A percentile compares a stretch with the other conserved stretches of the same genome.
Conservation (phyloP, 1,139 yeast species). For the Yamadazyma blattariae region DNA sequence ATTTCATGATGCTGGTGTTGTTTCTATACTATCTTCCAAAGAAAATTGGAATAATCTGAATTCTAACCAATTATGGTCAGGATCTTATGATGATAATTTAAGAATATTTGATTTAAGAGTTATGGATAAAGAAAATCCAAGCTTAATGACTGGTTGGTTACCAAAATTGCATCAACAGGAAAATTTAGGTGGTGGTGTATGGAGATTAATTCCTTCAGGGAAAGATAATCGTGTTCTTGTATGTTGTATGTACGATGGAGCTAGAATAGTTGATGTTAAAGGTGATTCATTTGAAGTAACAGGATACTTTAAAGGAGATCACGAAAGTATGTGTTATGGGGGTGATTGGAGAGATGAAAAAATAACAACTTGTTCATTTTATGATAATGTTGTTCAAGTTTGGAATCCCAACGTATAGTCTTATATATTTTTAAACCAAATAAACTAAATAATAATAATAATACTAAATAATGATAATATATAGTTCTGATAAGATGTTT, state of each 20-base stretch:
- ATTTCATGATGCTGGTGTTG: constrained; percentile 84
- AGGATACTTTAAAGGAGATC: constrained; percentile 62
- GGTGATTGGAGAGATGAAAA: constrained; percentile 75
- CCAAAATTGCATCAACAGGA: constrained; percentile 44
- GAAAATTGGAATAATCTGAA: constrained; percentile 36
- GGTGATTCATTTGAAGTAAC: constrained; percentile 39
- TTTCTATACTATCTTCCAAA: constrained; percentile 60
- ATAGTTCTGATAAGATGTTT: too few relatives aligned
- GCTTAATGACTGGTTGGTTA: constrained; percentile 42
- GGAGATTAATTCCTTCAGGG: constrained; percentile 78
- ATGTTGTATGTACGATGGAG: constrained; percentile 97
- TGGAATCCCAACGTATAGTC: constrained; percentile 48
- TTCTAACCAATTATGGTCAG: constrained; percentile 72
- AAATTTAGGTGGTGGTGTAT: constrained; percentile 88
- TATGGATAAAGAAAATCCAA: constrained; percentile 34
- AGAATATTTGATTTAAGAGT: constrained; percentile 69
- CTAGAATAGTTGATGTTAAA: constrained; percentile 52
- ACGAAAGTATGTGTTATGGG: constrained; percentile 92
- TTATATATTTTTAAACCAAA: not conserved
- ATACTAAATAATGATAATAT: too few relatives aligned
- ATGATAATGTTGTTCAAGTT: constrained; percentile 74
- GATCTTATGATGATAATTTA: constrained; percentile 85
- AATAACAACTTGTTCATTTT: constrained; percentile 84
- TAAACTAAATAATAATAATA: too few relatives aligned
- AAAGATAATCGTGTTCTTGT: constrained; percentile 48